Evolutionary conservation across 1,139 yeast species (phyloP).

Genomic region (Yamadazyma friedrichii): DNA sequence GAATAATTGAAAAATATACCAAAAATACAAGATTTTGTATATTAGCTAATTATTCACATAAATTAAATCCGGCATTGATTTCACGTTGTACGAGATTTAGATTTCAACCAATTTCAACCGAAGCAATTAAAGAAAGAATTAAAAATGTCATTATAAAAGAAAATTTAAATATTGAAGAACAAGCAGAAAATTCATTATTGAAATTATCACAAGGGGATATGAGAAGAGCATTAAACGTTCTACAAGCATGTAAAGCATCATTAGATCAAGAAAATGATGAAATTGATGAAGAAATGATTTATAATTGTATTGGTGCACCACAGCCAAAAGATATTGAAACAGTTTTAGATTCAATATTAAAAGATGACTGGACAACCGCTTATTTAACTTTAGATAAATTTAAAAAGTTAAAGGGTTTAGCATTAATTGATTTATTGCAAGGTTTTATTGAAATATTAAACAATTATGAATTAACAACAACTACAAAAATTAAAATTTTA

Average conservation of each 20-base stretch:
- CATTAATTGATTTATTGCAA: slow-evolving; percentile 77
- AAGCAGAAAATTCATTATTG: slow-evolving; percentile 67
- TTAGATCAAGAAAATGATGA: slow-evolving; percentile 47
- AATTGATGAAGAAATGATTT: slow-evolving; percentile 72
- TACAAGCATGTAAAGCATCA: slow-evolving; percentile 92
- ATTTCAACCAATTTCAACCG: slow-evolving; percentile 74
- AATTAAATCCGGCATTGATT: slow-evolving; percentile 88
- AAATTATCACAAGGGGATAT: slow-evolving; percentile 85
- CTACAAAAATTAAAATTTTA: slow-evolving; percentile 61
- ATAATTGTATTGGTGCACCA: slow-evolving; percentile 95
- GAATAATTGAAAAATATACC: slow-evolving; percentile 91
- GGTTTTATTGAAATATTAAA: slow-evolving; percentile 74
- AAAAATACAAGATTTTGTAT: slow-evolving; percentile 95
- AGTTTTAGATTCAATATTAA: slow-evolving; percentile 71
- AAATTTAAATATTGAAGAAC: slow-evolving; percentile 51
- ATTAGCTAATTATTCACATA: slow-evolving; percentile 93
- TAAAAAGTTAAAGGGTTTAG: slow-evolving; percentile 77
- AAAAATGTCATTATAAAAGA: slow-evolving; percentile 69
- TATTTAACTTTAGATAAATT: slow-evolving; percentile 60
- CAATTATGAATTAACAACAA: slow-evolving; percentile 59
- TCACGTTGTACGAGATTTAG: slow-evolving; percentile 95
- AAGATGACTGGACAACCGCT: slow-evolving; percentile 87
- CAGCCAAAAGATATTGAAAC: slow-evolving; percentile 81
- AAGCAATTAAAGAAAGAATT: slow-evolving; percentile 67
- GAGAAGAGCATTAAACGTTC: slow-evolving; percentile 90